Conservation (phyloP, 352 stramenopile genomes). For the Bremia lactucae region DNA sequence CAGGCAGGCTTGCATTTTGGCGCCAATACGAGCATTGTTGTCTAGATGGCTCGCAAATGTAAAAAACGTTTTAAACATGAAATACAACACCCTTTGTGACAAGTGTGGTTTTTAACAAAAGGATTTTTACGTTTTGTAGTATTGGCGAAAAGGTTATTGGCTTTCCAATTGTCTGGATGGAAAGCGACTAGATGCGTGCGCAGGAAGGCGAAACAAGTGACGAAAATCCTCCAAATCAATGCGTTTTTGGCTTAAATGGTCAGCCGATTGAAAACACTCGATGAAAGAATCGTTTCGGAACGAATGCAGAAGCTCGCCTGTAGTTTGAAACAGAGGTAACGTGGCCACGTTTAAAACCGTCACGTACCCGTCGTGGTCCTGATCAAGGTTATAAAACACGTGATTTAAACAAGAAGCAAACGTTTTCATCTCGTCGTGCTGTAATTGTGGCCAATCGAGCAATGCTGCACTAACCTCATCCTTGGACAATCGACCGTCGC, state of each 20-base stretch:
- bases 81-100: no score
- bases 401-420: constrained; percentile 26
- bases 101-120: no score
- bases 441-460: constrained; percentile 54
- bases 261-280: constrained; percentile 50
- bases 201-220: constrained; percentile 38
- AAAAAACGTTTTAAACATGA: no score
- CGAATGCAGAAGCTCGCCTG: constrained; percentile 24
- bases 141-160: no score
- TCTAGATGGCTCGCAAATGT: no score
- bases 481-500: constrained; percentile 43
- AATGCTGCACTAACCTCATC: constrained; percentile 63
- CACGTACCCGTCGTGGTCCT: constrained; percentile 39
- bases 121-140: no score
- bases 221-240: constrained; percentile 39
- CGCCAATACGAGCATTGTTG: constrained; percentile 57
- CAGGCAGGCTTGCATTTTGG: constrained; percentile 53
- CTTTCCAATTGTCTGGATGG: constrained; percentile 11
- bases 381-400: constrained; percentile 44
- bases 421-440: constrained; percentile 19
- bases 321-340: constrained; percentile 28
- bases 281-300: constrained; percentile 48
- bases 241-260: constrained; percentile 23
- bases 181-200: constrained; percentile 38
- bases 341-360: constrained; percentile 31